Percentiles rank a stretch among this genome's conserved stretches.
Conservation (phyloP, 305 asterid genomes). For the Nicotiana rustica region DNA sequence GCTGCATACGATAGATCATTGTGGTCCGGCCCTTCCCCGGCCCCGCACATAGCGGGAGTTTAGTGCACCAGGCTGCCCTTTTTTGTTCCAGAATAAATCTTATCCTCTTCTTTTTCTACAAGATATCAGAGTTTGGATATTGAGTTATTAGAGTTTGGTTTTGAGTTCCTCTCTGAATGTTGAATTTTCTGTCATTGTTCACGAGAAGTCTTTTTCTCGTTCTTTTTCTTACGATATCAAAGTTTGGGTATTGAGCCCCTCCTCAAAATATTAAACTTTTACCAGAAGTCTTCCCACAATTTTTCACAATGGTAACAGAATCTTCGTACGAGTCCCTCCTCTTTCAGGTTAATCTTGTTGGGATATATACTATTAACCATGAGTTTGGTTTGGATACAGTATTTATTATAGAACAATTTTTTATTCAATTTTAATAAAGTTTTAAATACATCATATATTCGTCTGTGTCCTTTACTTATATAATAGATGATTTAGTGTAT, state of each 20-base stretch:
- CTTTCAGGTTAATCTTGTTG: not conserved
- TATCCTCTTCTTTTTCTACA: not conserved
- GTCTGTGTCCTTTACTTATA: too few species aligned
- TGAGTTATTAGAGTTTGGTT: not conserved
- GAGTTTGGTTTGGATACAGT: too few species aligned
- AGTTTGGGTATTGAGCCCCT: not conserved
- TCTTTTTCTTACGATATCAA: not conserved
- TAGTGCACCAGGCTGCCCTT: too few species aligned
- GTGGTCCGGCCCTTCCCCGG: too few species aligned
- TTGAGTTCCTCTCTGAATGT: constrained; percentile 28
- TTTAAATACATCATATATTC: too few species aligned
- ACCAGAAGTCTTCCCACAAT: not conserved
- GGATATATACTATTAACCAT: too few species aligned
- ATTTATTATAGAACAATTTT: too few species aligned
- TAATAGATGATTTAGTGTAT: too few species aligned
- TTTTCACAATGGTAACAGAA: not conserved
- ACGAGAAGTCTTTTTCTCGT: not conserved
- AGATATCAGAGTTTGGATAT: not conserved
- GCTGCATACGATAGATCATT: too few species aligned
- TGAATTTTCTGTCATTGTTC: not conserved
- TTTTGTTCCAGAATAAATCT: not conserved
- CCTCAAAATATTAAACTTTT: not conserved
- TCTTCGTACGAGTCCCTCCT: not conserved
- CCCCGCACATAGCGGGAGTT: too few species aligned
- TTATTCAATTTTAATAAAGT: too few species aligned